phyloP scores from a whole-genome alignment of 495 filamentous ascomycete genomes.

The Apodospora peruviana region DNA sequence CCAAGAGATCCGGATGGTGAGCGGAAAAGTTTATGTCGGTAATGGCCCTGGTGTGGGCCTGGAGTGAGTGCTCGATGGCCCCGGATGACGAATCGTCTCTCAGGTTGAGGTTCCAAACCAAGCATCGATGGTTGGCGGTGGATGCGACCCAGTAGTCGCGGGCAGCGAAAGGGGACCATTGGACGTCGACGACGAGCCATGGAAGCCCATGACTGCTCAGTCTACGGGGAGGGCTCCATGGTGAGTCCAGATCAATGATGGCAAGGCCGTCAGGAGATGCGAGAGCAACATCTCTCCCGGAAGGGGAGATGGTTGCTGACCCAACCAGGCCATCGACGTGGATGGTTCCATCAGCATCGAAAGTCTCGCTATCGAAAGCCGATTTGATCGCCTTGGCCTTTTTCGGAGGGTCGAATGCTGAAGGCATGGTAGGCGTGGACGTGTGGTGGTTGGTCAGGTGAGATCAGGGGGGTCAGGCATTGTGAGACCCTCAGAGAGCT shows the following conservation, averaged over 20 bases:
- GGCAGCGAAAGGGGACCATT: conserved; percentile 91
- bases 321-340: conserved; percentile 64
- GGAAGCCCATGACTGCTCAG: conserved; percentile 74
- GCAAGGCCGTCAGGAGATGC: conserved; percentile 85
- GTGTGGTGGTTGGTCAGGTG: not conserved
- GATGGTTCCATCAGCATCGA: conserved; percentile 77
- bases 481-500: not conserved
- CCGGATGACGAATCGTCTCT: conserved; percentile 61
- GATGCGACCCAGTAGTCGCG: conserved; percentile 91
- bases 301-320: conserved; percentile 77
- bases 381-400: conserved; percentile 51
- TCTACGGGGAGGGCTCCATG: conserved; percentile 80
- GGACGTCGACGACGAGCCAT: conserved; percentile 98
- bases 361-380: conserved; percentile 80
- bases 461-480: conserved; percentile 5
- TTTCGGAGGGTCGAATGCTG: conserved; percentile 36
- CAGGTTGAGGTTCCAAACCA: conserved; percentile 90
- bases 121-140: conserved; percentile 88
- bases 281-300: conserved; percentile 85
- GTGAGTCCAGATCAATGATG: conserved; percentile 90
- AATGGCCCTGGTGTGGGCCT: conserved; percentile 84
- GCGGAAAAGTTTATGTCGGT: conserved; percentile 97
- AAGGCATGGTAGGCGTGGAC: conserved; percentile 29
- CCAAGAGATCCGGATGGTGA: conserved; percentile 80
- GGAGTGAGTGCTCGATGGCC: conserved; percentile 80